Base-by-base conservation (phyloP, 208 protist genomes). In the Acanthamoeba lenticulata region DNA sequence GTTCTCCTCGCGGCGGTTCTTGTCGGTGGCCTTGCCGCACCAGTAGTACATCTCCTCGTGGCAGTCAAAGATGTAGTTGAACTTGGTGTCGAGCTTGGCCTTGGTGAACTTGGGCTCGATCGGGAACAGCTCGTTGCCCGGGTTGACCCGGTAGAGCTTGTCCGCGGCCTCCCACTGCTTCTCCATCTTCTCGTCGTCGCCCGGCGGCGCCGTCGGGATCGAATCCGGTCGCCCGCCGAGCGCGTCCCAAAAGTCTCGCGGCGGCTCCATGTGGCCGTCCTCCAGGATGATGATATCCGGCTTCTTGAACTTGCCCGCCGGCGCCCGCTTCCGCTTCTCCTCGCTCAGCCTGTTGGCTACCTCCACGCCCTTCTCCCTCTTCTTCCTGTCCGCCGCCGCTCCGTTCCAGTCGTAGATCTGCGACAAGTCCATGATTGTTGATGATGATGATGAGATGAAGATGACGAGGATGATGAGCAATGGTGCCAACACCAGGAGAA, bases 371-470 rank as follows among this genome's bases (percentile, higher is more conserved):
- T 89, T 89, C 49, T 52, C 49, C 40, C 79, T 62, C 79, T 89
- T 89, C 32, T 62, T 89, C 29, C 79, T 52, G 49, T 52, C 42
- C 5, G 79, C 79, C 29, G 79, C 49, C 2, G 49, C 79, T 17
- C 79, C 79, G 79, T 89, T 89, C 79, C 79, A 89, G n/a, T 52
- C 42, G 47, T 65, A 89, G 79, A 89, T 89, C 79, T 89, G 11
- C 40, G 36, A 6, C 9, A 19, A 29, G 9, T 11, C 13, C 3
- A 32, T 62, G 55, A 32, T 2, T 6, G 9, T 15, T 15, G 15
- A 52, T 15, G 15, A 52, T 15, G 15, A 52, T 15, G 15, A 52
- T 62, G 1, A 62, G 7, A 69, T 21, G 9, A 9, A 69, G 29
- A 27, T 29, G 6, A 69, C 13, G 38, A 29, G 29, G 6, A n/a